Evolutionary conservation across 495 filamentous ascomycete genomes (phyloP).

Genomic region (Hypoxylon lenormandii): DNA sequence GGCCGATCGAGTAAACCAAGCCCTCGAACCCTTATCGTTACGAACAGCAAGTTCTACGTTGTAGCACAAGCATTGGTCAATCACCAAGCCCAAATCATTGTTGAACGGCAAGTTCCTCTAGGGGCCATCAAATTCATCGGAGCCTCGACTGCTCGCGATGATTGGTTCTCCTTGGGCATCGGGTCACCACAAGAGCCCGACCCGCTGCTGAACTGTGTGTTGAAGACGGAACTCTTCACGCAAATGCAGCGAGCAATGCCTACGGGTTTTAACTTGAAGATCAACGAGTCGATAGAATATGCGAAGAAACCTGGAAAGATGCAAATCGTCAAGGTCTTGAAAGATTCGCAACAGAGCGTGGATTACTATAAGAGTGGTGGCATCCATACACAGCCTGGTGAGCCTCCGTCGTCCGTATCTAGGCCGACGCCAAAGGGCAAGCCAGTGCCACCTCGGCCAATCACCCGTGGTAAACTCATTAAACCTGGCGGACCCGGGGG

Average conservation of each 20-base stretch:
- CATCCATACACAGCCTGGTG: conserved; percentile 86
- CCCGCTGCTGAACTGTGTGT: conserved; percentile 87
- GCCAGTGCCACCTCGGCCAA: conserved; percentile 84
- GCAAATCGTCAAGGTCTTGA: conserved; percentile 84
- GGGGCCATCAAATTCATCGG: conserved; percentile 88
- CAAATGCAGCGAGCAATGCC: conserved; percentile 81
- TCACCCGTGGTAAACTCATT: conserved; percentile 89
- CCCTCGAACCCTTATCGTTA: conserved; percentile 86
- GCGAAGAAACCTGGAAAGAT: conserved; percentile 98
- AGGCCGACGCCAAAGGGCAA: conserved; percentile 86
- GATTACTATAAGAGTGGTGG: conserved; percentile 94
- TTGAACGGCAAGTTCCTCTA: conserved; percentile 83
- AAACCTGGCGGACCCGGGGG: conserved; percentile 88
- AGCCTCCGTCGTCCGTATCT: conserved; percentile 84
- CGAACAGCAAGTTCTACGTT: conserved; percentile 85
- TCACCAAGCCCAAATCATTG: conserved; percentile 78
- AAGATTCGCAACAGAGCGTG: conserved; percentile 78
- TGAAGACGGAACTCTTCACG: conserved; percentile 98
- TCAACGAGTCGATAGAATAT: conserved; percentile 87
- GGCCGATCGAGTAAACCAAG: conserved; percentile 93
- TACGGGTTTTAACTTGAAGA: conserved; percentile 82
- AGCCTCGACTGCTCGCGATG: conserved; percentile 82
- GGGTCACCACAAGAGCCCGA: conserved; percentile 91
- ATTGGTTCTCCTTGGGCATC: conserved; percentile 94
- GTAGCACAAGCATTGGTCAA: conserved; percentile 86